A percentile compares a stretch with the other conserved stretches of the same genome.
Conservation (phyloP, 345 rosid species). For the Microthlaspi erraticum region DNA sequence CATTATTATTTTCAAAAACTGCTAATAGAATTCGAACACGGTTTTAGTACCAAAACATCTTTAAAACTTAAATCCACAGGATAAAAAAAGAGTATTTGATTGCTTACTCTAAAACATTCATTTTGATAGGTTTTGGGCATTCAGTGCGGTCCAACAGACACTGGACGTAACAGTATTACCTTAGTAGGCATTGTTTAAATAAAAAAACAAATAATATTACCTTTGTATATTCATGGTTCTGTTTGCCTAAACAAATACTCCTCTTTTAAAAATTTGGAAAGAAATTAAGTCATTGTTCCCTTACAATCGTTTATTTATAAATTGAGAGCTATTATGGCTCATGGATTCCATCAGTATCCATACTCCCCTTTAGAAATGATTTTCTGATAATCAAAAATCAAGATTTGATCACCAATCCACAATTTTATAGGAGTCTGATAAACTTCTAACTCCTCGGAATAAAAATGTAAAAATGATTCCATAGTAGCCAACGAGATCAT, state of each 20-base stretch:
- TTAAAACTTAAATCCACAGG: not conserved
- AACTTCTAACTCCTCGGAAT: not conserved
- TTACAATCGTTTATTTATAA: not conserved
- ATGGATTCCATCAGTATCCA: not conserved
- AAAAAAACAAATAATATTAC: too few species aligned
- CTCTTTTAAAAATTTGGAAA: not conserved
- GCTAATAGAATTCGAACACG: not conserved
- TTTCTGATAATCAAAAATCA: not conserved
- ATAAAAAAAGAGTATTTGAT: not conserved
- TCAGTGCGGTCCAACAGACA: conserved; percentile 7
- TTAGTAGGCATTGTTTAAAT: too few species aligned
- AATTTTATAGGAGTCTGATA: not conserved
- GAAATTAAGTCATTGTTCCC: not conserved
- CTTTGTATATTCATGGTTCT: not conserved
- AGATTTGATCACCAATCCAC: not conserved
- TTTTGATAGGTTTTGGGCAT: not conserved
- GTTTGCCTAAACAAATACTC: not conserved
- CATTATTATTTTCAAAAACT: not conserved
- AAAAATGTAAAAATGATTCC: conserved; percentile 3
- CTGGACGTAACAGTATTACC: conserved; percentile 1
- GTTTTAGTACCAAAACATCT: not conserved
- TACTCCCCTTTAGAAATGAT: not conserved
- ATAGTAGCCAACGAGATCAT: conserved; percentile 20
- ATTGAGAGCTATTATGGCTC: not conserved
- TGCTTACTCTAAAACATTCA: not conserved